Evolutionary conservation across 148 eudicot genomes (phyloP).

Genomic region (Tetragonia tetragonoides): DNA sequence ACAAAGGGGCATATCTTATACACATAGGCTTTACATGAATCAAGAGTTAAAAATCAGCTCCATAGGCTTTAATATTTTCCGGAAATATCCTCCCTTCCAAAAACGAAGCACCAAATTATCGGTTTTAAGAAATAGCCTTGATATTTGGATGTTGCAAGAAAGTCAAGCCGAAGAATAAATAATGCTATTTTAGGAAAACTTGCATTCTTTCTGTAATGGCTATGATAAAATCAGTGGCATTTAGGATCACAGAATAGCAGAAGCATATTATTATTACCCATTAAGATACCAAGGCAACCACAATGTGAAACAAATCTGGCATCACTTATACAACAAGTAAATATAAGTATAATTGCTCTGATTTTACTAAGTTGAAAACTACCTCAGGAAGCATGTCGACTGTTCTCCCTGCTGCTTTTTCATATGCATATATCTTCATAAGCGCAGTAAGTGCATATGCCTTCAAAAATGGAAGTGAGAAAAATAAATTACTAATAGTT

Average conservation of each 20-base stretch:
- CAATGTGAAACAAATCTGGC: background rate
- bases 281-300: background rate
- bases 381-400: constrained; percentile 94
- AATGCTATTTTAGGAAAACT: background rate
- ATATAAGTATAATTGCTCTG: background rate
- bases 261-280: background rate
- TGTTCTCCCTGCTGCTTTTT: constrained; percentile 79
- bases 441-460: constrained; percentile 91
- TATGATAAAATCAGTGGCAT: background rate
- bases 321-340: background rate
- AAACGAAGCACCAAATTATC: background rate
- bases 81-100: background rate
- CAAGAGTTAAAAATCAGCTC: background rate
- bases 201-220: background rate
- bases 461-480: constrained; percentile 36
- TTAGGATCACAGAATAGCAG: background rate
- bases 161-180: background rate
- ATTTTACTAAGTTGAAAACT: constrained; percentile 10
- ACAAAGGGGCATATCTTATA: too few species aligned
- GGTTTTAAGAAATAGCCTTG: background rate
- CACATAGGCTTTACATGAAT: background rate
- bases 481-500: background rate
- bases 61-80: background rate
- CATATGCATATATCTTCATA: constrained; percentile 85
- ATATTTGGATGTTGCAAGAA: background rate